Conservation (phyloP, 352 stramenopile species). For the Saprolegnia parasitica region DNA sequence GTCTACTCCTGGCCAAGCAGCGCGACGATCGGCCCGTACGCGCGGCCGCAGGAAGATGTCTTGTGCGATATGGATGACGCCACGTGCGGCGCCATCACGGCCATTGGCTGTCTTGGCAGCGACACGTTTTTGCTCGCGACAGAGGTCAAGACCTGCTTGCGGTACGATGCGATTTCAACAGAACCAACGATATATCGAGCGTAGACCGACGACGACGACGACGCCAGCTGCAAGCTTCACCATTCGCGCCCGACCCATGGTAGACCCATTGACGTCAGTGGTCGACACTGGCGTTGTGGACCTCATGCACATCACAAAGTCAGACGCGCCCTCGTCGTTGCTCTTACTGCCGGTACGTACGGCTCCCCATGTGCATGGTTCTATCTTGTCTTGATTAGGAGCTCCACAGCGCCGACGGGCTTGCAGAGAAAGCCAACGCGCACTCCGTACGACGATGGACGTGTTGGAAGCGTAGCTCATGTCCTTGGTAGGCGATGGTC, state of each 20-base stretch:
- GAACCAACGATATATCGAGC: neutral
- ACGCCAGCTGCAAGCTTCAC: neutral
- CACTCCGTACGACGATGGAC: neutral
- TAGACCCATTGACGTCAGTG: neutral
- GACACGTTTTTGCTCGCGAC: neutral
- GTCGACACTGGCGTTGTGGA: neutral
- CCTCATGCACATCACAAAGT: slow-evolving; percentile 8
- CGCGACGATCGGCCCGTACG: neutral
- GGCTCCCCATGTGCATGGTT: neutral
- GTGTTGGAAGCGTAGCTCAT: neutral
- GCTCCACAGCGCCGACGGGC: neutral
- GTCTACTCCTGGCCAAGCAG: neutral
- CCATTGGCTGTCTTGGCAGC: neutral
- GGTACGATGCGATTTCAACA: neutral
- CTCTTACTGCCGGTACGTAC: neutral
- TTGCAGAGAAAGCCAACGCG: too few species aligned
- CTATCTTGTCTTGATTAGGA: neutral
- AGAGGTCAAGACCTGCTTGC: neutral
- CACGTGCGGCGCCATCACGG: slow-evolving; percentile 1
- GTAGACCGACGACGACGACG: neutral
- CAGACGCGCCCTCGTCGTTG: neutral
- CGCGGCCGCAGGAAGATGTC: neutral
- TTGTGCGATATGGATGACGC: neutral
- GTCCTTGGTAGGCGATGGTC: slow-evolving; percentile 4
- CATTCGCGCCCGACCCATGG: neutral